These are phyloP conservation scores for Penicillium diatomitis DNA, from an alignment of 495 filamentous ascomycete species.

Conservation along the genomic window DNA sequence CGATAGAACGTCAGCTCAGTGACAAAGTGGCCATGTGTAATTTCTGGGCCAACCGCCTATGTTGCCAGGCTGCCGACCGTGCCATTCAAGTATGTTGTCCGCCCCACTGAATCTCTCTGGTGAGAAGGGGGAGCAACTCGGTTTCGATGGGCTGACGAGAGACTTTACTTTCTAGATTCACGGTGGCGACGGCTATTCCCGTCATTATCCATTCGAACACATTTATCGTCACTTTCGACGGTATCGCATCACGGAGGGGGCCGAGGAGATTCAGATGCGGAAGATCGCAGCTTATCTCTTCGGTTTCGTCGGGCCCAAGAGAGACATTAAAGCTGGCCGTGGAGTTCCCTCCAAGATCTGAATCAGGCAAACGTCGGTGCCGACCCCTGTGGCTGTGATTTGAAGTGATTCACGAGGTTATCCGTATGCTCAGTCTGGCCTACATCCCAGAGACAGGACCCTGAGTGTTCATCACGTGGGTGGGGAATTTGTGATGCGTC, in stretches of 20 bases:
- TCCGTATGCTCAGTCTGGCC: no score
- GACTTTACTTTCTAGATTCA: conserved; percentile 25
- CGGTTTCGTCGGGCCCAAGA: conserved; percentile 26
- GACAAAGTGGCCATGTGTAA: conserved; percentile 56
- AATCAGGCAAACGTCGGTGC: no score
- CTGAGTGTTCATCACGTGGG: no score
- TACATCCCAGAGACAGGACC: no score
- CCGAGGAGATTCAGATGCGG: conserved; percentile 42
- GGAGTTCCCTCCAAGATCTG: no score
- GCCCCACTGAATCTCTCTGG: not conserved
- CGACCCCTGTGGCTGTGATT: no score
- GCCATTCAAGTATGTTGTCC: conserved; percentile 42
- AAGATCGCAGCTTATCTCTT: conserved; percentile 39
- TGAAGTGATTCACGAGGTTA: no score
- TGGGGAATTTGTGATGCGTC: no score
- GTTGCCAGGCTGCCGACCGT: conserved; percentile 48
- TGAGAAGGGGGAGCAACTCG: not conserved
- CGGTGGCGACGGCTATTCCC: conserved; percentile 41
- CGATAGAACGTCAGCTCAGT: conserved; percentile 44
- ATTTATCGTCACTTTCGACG: conserved; percentile 43
- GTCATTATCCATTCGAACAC: conserved; percentile 42
- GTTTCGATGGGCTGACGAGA: no score
- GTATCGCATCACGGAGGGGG: conserved; percentile 43
- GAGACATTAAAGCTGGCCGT: not conserved
- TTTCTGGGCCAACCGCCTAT: conserved; percentile 52